Evolutionary conservation across 1,284 basidiomycete species (phyloP), one percentile per base, ranked within the genome.

Genomic region (Boletellus sp.): DNA sequence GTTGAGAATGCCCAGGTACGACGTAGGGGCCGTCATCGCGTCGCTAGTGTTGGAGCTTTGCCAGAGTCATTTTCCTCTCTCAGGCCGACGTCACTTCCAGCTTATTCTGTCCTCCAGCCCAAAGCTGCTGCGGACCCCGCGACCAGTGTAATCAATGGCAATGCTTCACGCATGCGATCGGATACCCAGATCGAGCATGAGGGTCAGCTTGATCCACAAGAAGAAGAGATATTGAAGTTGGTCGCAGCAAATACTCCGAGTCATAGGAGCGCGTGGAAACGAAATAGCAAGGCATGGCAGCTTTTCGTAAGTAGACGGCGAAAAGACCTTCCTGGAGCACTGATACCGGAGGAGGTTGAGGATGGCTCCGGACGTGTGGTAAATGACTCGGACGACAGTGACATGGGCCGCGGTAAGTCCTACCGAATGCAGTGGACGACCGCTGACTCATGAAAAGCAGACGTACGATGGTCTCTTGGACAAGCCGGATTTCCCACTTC

Each of bases 221-320:
- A 84, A 53, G 72, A 69, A 27, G 77, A 80, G 50, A 70, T 87
- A 30, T 53, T 78, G 53, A 76, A 74, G 53, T 68, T 86, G 20
- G 77, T 87, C 13, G 84, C 80, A 5, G 84, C 82, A 25, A 72
- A 78, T 62, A 78, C 72, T 19, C 82, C 85, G 0, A 87, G 82
- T 54, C 86, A 88, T 60, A 73, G 84, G 47, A 77, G 73, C 14
- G 79, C 79, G 7, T 87, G 86, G 86, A 78, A 72, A 57, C 73
- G 74, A 53, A 73, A 78, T 56, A 76, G 80, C 53, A 76, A 73
- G 52, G 78, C 80, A 17, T 87, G 83, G 82, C 72, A 78, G 51
- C 61, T 75, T 13, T 84, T 87, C 55, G 72, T 78, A 23, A 72
- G 70, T 50, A 70, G 76, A 41, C 67, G 70, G 34, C 69, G 67